phyloP scores from a whole-genome alignment of 257 asterid species.

The Salvia hispanica region DNA sequence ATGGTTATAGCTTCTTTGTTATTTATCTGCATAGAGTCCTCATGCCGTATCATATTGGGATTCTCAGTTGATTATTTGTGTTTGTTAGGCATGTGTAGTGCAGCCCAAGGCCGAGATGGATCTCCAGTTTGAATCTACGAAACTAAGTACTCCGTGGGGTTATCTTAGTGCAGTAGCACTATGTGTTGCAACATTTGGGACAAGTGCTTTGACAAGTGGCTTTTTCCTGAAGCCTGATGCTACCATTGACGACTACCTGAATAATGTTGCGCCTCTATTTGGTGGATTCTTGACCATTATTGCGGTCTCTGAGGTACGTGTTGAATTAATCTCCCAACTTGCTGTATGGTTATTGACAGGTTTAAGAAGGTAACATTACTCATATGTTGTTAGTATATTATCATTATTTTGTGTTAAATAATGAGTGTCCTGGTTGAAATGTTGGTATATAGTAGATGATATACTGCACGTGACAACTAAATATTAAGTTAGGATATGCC shows the following conservation, averaged over 20 bases:
- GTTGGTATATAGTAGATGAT: not conserved
- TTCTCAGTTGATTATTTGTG: conserved; percentile 15
- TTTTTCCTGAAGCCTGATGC: conserved; percentile 85
- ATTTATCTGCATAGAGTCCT: not conserved
- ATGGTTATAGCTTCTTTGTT: conserved; percentile 21
- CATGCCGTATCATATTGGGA: not conserved
- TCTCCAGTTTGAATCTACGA: conserved; percentile 72
- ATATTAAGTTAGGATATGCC: not conserved
- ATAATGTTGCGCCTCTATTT: conserved; percentile 71
- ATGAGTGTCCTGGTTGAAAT: not conserved
- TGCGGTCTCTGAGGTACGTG: conserved; percentile 83
- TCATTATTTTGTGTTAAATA: not conserved
- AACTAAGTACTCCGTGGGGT: conserved; percentile 76
- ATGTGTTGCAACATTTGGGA: conserved; percentile 76
- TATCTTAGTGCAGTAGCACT: conserved; percentile 69
- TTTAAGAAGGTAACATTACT: not conserved
- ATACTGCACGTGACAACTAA: not conserved
- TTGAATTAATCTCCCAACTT: not conserved
- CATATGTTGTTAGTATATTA: not conserved
- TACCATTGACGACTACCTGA: conserved; percentile 66
- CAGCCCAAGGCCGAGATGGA: conserved; percentile 93
- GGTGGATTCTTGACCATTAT: conserved; percentile 90
- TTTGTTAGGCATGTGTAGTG: conserved; percentile 80
- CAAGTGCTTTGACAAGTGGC: conserved; percentile 85
- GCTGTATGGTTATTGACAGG: not conserved